A percentile compares a stretch with the other conserved stretches of the same genome.
These are phyloP conservation scores for Achaetomium macrosporum DNA, from an alignment of 2,329 filamentous ascomycete genomes.

Conservation along the genomic window DNA sequence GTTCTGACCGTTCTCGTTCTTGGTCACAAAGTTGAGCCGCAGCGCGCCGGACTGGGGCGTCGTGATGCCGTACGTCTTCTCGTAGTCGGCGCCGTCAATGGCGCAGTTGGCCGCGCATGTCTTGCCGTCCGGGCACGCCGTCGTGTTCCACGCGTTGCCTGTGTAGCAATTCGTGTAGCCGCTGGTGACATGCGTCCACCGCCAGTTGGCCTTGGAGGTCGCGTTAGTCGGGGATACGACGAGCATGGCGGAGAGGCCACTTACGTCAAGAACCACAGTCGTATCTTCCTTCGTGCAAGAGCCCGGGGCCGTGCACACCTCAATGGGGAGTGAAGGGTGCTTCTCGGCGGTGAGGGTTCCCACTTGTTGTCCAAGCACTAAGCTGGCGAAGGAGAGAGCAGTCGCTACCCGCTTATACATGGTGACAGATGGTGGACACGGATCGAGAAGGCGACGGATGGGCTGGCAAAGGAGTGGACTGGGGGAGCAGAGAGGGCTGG, in stretches of 20 bases:
- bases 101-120: slow-evolving; percentile 41
- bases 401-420: slow-evolving; percentile 23
- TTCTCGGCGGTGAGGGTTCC: slow-evolving; percentile 36
- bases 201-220: slow-evolving; percentile 38
- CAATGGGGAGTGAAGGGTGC: slow-evolving; percentile 43
- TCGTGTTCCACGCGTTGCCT: slow-evolving; percentile 33
- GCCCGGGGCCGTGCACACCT: slow-evolving; percentile 40
- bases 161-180: slow-evolving; percentile 44
- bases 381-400: slow-evolving; percentile 25
- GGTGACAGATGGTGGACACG: neutral
- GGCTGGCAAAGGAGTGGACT: neutral
- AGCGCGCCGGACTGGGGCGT: slow-evolving; percentile 39
- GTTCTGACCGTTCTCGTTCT: slow-evolving; percentile 36
- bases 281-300: slow-evolving; percentile 39
- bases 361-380: slow-evolving; percentile 31
- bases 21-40: slow-evolving; percentile 47
- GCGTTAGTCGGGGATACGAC: neutral
- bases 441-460: neutral
- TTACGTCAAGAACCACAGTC: slow-evolving; percentile 41
- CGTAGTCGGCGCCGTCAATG: slow-evolving; percentile 43
- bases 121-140: slow-evolving; percentile 36
- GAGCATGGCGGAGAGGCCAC: neutral
- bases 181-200: slow-evolving; percentile 41
- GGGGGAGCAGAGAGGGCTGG: neutral
- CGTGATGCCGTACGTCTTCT: slow-evolving; percentile 42